Percentiles rank a stretch among this genome's conserved stretches.
Evolutionary conservation across 1,284 basidiomycete genomes (phyloP).

Genomic region (Pseudozyma sp.): DNA sequence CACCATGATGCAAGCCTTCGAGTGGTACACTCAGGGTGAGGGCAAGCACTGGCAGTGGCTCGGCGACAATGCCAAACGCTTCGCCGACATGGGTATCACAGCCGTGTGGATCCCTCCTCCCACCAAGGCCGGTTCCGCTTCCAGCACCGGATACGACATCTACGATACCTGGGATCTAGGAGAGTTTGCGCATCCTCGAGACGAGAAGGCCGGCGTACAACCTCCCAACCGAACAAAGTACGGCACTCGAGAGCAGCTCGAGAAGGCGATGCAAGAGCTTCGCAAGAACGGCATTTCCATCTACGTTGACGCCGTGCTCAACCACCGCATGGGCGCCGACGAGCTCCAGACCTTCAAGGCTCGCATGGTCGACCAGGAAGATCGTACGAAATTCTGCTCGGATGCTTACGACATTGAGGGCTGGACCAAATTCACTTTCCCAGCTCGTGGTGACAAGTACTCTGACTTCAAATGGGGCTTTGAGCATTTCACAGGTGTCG

Average conservation of each 20-base stretch:
- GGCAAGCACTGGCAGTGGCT: constrained; percentile 83
- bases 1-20: constrained; percentile 59
- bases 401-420: constrained; percentile 57
- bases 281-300: constrained; percentile 69
- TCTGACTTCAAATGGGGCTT: constrained; percentile 72
- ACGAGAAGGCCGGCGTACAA: constrained; percentile 72
- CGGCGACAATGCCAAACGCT: constrained; percentile 76
- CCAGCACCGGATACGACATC: constrained; percentile 70
- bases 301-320: constrained; percentile 73
- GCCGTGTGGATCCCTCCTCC: constrained; percentile 75
- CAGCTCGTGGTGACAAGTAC: constrained; percentile 78
- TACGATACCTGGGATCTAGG: constrained; percentile 74
- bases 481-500: constrained; percentile 75
- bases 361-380: constrained; percentile 46
- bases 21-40: constrained; percentile 71
- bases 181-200: constrained; percentile 81
- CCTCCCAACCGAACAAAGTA: constrained; percentile 79
- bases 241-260: constrained; percentile 86
- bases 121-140: constrained; percentile 68
- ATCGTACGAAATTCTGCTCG: constrained; percentile 40
- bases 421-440: constrained; percentile 78
- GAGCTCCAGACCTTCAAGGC: constrained; percentile 76
- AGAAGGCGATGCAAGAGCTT: constrained; percentile 74
- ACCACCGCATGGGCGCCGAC: constrained; percentile 80
- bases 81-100: constrained; percentile 84